phyloP scores from a whole-genome alignment of 2,329 filamentous ascomycete genomes.

The Ophiognomonia clavigignenti-juglandacearum region DNA sequence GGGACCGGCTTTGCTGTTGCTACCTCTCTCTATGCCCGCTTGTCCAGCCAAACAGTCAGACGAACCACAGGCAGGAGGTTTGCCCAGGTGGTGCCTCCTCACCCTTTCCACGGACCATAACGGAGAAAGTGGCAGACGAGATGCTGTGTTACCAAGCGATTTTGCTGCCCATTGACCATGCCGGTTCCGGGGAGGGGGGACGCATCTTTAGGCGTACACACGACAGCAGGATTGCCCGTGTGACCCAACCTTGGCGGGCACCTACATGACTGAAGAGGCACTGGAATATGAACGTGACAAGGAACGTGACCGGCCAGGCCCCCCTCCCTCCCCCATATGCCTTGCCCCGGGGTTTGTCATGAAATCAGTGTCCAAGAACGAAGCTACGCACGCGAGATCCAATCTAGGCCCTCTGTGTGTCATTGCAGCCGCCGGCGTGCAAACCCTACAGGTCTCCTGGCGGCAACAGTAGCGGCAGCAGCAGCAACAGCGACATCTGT shows the following conservation, averaged over 20 bases:
- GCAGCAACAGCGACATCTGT: too few species aligned
- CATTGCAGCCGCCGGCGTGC: constrained; percentile 16
- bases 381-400: constrained; percentile 10
- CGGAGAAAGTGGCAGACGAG: constrained; percentile 3
- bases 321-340: too few species aligned
- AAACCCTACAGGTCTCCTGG: constrained; percentile 5
- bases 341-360: too few species aligned
- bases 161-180: constrained; percentile 13
- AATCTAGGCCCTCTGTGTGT: constrained; percentile 13
- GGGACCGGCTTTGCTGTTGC: not conserved
- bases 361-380: constrained; percentile 5
- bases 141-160: constrained; percentile 11
- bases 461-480: not conserved
- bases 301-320: constrained; percentile 16
- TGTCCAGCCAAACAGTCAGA: not conserved
- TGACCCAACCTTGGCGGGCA: constrained; percentile 12
- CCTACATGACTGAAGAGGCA: constrained; percentile 15
- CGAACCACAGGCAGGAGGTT: not conserved
- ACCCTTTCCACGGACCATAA: not conserved
- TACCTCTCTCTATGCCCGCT: not conserved
- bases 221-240: constrained; percentile 11
- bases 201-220: constrained; percentile 8
- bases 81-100: not conserved
- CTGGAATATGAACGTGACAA: constrained; percentile 16
- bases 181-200: not conserved